These are phyloP conservation scores for Coprinopsis marcescibilis DNA, from an alignment of 768 basidiomycete genomes.

Conservation along the genomic window DNA sequence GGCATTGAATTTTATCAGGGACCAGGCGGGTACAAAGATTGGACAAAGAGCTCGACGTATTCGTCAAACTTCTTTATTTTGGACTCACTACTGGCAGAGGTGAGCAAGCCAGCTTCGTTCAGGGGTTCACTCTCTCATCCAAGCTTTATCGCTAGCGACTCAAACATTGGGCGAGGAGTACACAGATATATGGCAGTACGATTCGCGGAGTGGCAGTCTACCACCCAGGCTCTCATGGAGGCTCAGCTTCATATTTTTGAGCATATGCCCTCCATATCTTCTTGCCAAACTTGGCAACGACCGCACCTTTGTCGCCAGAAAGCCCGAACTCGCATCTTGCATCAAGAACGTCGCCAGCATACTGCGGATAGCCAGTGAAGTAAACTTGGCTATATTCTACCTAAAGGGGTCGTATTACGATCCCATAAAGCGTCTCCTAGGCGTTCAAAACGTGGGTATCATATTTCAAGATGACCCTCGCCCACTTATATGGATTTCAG, in stretches of 20 bases:
- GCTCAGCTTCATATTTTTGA: slow-evolving; percentile 55
- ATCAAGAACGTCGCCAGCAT: slow-evolving; percentile 39
- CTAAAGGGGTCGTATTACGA: slow-evolving; percentile 77
- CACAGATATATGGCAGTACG: slow-evolving; percentile 76
- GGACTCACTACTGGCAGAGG: slow-evolving; percentile 72
- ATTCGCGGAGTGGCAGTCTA: slow-evolving; percentile 28
- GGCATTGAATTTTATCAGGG: slow-evolving; percentile 36
- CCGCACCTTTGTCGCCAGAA: slow-evolving; percentile 28
- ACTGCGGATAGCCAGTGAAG: slow-evolving; percentile 56
- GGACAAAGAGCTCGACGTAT: slow-evolving; percentile 74
- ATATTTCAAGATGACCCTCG: not conserved
- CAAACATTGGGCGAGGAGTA: slow-evolving; percentile 92
- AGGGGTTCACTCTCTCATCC: not conserved
- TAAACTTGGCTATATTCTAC: slow-evolving; percentile 81
- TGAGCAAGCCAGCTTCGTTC: slow-evolving; percentile 23
- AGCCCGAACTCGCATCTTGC: slow-evolving; percentile 28
- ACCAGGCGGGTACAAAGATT: slow-evolving; percentile 75
- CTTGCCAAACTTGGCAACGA: slow-evolving; percentile 43
- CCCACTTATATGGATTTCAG: slow-evolving; percentile 30
- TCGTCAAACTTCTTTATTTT: slow-evolving; percentile 65
- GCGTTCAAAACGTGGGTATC: slow-evolving; percentile 57
- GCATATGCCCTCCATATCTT: slow-evolving; percentile 59
- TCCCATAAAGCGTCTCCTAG: slow-evolving; percentile 57
- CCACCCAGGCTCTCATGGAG: slow-evolving; percentile 45
- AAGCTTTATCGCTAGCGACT: slow-evolving; percentile 40